Conservation (phyloP, 352 stramenopile genomes). For the Stephanocyclus meneghinianus region DNA sequence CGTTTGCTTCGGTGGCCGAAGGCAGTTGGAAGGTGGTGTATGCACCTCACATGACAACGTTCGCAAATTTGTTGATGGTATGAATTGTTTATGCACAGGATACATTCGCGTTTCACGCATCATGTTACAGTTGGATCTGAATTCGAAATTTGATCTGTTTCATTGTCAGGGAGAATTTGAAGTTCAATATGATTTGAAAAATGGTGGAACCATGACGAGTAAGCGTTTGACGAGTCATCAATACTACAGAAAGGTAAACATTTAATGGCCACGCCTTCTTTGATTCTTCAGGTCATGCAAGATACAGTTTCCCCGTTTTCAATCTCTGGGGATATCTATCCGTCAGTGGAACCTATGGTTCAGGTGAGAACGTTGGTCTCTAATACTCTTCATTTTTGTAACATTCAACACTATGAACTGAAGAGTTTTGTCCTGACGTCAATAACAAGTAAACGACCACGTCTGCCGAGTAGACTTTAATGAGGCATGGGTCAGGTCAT, state of each 20-base stretch:
- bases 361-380: constrained; percentile 14
- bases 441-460: constrained; percentile 36
- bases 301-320: constrained; percentile 60
- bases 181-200: constrained; percentile 56
- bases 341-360: constrained; percentile 72
- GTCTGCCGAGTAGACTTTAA: constrained; percentile 75
- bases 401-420: not conserved
- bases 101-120: not conserved
- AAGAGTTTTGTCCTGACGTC: not conserved
- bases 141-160: not conserved
- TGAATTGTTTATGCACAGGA: constrained; percentile 1
- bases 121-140: not conserved
- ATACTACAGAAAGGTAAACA: not conserved
- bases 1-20: constrained; percentile 53
- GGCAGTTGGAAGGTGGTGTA: constrained; percentile 74
- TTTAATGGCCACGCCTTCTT: not conserved
- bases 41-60: constrained; percentile 71
- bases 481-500: constrained; percentile 57
- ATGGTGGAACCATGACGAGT: constrained; percentile 58
- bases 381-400: not conserved
- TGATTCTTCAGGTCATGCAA: constrained; percentile 42
- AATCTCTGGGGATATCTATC: constrained; percentile 50
- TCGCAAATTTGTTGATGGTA: constrained; percentile 35
- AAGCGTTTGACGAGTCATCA: not conserved
- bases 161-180: constrained; percentile 17